A percentile compares a stretch with the other conserved stretches of the same genome.
Evolutionary conservation across 2,329 filamentous ascomycete species (phyloP).

Genomic region (Aspergillus niger): DNA sequence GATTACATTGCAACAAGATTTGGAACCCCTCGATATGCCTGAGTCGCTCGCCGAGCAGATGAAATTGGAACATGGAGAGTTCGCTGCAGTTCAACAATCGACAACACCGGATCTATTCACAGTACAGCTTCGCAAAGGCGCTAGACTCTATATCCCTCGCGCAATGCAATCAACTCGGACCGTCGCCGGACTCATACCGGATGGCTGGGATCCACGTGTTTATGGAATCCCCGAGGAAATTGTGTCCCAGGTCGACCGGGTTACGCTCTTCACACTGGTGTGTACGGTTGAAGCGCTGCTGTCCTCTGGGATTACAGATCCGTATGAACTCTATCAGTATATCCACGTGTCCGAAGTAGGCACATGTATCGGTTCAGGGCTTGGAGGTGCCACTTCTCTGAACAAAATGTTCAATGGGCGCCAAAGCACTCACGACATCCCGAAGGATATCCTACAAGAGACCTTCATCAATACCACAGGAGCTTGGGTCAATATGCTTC

Average conservation of each 20-base stretch:
- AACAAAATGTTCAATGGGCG: conserved; percentile 95
- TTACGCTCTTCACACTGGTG: conserved; percentile 90
- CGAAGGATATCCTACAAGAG: conserved; percentile 96
- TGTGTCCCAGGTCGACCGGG: conserved; percentile 89
- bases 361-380: conserved; percentile 94
- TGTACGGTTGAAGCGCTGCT: conserved; percentile 86
- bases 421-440: conserved; percentile 87
- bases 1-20: conserved; percentile 89
- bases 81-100: neutral
- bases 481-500: conserved; percentile 97
- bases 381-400: conserved; percentile 84
- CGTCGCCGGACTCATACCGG: conserved; percentile 90
- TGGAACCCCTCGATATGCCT: conserved; percentile 69
- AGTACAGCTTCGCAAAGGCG: conserved; percentile 88
- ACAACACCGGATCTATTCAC: conserved; percentile 45
- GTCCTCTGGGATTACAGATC: conserved; percentile 88
- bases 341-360: conserved; percentile 94
- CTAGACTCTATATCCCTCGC: conserved; percentile 62
- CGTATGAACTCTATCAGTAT: conserved; percentile 99
- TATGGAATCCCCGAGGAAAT: conserved; percentile 96
- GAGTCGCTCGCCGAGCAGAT: neutral
- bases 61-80: neutral
- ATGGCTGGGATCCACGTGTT: conserved; percentile 89
- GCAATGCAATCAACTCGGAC: neutral
- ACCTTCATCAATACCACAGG: conserved; percentile 99